Evolutionary conservation across 495 filamentous ascomycete species (phyloP), one percentile per base, ranked within the genome.

Genomic region (Endocarpon pusillum): DNA sequence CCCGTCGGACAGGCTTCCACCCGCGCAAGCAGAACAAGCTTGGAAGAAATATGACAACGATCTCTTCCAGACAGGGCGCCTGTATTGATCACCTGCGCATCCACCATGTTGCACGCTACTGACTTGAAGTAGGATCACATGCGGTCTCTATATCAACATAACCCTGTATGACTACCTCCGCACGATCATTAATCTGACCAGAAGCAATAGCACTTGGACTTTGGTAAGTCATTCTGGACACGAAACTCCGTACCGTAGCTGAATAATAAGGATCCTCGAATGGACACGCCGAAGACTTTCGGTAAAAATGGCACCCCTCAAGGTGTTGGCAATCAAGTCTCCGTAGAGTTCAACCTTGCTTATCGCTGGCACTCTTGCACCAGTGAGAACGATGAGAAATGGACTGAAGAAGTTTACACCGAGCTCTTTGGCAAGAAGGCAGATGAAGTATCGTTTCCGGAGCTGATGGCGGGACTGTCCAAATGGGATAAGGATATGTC

Each of bases 141-240:
- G 78, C 22, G 80, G 82, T 34, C 59, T 87, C 4, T 89, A 85
- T 51, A 80, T 84, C 47, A 86, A 89, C 59, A 79, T 83, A 43
- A 74, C 80, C 4, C 58, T 89, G 21, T 66, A 79, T 37, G 82
- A 91, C 45, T 91, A 91, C 48, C 66, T 91, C 23, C 73, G 82
- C 18, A 83, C 79, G 14, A 85, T 91, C 42, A 63, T 89, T 52
- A 86, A 85, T 48, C 51, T 85, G 37, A 87, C 87, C 55, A 66
- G 78, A 24, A 69, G 66, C 33, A 71, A 76, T 44, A 76, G 75
- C 9, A 78, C 72, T 3, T 91, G 82, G 81, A 82, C 75, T 16
- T 60, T 91, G 31, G 77, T 82, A 46, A 40, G 46, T 42, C 4
- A 5, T 19, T 24, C 4, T 3, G 12, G 14, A 4, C 8, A n/a